Evolutionary conservation across 306 rosid genomes (phyloP).

Genomic region (Erythrophleum fordii): DNA sequence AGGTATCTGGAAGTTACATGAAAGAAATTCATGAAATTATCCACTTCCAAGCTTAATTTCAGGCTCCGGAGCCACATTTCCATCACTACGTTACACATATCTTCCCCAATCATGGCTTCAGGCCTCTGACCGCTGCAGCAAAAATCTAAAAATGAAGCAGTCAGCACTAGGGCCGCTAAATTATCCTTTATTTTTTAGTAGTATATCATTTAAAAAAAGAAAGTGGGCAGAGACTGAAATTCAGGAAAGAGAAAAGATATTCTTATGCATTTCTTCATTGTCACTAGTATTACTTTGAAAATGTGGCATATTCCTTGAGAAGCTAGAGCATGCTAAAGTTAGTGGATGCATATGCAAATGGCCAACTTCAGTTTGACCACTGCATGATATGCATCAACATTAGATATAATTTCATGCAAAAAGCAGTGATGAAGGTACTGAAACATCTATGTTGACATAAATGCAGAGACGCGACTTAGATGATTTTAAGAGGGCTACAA

Average conservation of each 20-base stretch:
- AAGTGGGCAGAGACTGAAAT: conserved; percentile 18
- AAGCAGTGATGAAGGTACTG: not conserved
- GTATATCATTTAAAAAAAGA: not conserved
- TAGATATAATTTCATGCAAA: conserved; percentile 14
- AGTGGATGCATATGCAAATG: not conserved
- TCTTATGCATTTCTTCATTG: not conserved
- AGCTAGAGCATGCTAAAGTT: conserved; percentile 13
- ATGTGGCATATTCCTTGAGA: not conserved
- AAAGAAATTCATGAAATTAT: not conserved
- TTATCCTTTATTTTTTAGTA: not conserved
- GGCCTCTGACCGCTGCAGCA: conserved; percentile 54
- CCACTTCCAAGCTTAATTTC: not conserved
- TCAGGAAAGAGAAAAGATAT: conserved; percentile 18
- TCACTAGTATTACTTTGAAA: conserved; percentile 15
- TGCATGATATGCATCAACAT: not conserved
- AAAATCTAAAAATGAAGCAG: conserved; percentile 45
- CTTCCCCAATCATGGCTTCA: conserved; percentile 43
- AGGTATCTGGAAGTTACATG: not conserved
- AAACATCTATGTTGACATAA: conserved; percentile 12
- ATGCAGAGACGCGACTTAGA: conserved; percentile 4
- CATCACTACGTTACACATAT: conserved; percentile 34
- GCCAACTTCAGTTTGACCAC: not conserved
- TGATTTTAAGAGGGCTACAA: not conserved
- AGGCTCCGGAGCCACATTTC: conserved; percentile 8
- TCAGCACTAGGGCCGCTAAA: not conserved